Conservation (phyloP, 1,284 basidiomycete genomes). For the Lignosus rhinocerotis region DNA sequence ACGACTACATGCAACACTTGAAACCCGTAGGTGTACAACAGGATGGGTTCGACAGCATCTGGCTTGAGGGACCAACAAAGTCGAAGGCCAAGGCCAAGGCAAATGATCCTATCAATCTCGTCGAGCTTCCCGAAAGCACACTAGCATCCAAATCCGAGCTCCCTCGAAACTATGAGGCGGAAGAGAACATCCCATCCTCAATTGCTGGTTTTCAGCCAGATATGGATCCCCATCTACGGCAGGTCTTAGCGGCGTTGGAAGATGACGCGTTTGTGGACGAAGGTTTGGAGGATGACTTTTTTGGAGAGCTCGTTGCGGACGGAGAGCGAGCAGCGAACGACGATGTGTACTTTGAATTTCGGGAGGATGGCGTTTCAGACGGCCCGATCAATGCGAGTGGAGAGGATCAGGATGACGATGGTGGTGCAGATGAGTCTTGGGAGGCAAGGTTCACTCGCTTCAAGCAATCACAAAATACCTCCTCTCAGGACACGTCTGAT, state of each 20-base stretch:
- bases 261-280: constrained; percentile 93
- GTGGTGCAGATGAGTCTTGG: constrained; percentile 51
- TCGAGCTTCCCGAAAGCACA: constrained; percentile 68
- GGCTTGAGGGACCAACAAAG: constrained; percentile 70
- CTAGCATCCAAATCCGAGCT: constrained; percentile 76
- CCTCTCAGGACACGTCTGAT: constrained; percentile 45
- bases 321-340: constrained; percentile 66
- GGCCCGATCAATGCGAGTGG: constrained; percentile 27
- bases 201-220: constrained; percentile 92
- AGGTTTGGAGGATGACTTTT: constrained; percentile 71
- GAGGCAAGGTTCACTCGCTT: constrained; percentile 78
- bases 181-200: constrained; percentile 77
- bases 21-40: constrained; percentile 72
- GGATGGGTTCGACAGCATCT: constrained; percentile 74
- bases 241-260: constrained; percentile 92
- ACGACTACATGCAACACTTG: constrained; percentile 99
- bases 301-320: constrained; percentile 69
- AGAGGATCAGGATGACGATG: constrained; percentile 16
- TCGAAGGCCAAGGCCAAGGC: constrained; percentile 38
- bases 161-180: constrained; percentile 72
- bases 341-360: constrained; percentile 66
- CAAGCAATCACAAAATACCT: constrained; percentile 54
- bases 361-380: constrained; percentile 55
- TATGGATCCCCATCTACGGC: constrained; percentile 95
- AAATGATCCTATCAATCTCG: constrained; percentile 39